Evolutionary conservation across 2,329 filamentous ascomycete species (phyloP).

Genomic region (Sporothrix brunneoviolacea): DNA sequence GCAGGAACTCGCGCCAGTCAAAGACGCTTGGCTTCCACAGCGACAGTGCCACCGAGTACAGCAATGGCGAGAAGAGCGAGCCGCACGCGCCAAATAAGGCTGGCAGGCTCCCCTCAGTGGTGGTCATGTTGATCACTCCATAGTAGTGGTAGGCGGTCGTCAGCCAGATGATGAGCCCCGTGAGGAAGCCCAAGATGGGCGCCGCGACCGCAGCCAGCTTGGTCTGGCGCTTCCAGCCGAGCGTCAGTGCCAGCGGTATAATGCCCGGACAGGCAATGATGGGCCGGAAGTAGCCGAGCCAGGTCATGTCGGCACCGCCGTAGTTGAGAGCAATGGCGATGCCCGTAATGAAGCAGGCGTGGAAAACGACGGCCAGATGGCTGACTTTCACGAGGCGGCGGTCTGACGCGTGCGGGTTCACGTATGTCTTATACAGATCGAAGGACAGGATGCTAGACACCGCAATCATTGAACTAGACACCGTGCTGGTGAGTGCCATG

Average conservation of each 20-base stretch:
- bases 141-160: constrained; percentile 27
- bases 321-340: constrained; percentile 31
- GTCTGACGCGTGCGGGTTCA: constrained; percentile 24
- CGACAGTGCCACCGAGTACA: constrained; percentile 41
- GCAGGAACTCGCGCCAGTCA: constrained; percentile 34
- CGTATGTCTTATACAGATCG: constrained; percentile 33
- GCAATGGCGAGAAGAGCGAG: constrained; percentile 38
- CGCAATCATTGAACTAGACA: constrained; percentile 37
- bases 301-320: constrained; percentile 31
- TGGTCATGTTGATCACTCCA: constrained; percentile 29
- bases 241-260: constrained; percentile 30
- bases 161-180: constrained; percentile 32
- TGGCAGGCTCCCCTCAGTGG: constrained; percentile 32
- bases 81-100: constrained; percentile 38
- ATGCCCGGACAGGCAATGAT: constrained; percentile 26
- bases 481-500: constrained; percentile 40
- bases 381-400: constrained; percentile 25
- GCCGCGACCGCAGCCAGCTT: constrained; percentile 29
- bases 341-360: constrained; percentile 27
- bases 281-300: constrained; percentile 27
- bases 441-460: constrained; percentile 32
- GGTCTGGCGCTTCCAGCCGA: constrained; percentile 32
- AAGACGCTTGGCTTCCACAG: constrained; percentile 29
- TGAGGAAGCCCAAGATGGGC: constrained; percentile 28
- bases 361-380: constrained; percentile 28